These are phyloP conservation scores for Dalbergia cultrata DNA, from an alignment of 306 rosid species.

Conservation along the genomic window DNA sequence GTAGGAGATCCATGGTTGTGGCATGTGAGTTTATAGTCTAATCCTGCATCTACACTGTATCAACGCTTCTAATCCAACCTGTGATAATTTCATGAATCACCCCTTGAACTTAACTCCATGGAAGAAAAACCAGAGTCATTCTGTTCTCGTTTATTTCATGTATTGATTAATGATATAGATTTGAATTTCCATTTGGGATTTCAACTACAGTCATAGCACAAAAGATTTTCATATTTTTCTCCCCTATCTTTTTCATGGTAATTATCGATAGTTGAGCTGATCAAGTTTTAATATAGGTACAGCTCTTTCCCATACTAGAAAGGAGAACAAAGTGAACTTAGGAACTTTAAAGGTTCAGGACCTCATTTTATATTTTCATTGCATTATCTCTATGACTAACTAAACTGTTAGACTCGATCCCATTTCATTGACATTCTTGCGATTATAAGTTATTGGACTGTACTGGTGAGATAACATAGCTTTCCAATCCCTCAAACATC, in stretches of 20 bases:
- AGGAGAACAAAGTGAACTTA: too few relatives aligned
- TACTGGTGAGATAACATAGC: background rate
- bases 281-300: too few relatives aligned
- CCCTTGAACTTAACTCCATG: constrained; percentile 26
- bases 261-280: too few relatives aligned
- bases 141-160: constrained; percentile 4
- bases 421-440: background rate
- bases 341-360: too few relatives aligned
- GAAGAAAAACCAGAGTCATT: background rate
- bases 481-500: too few relatives aligned
- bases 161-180: background rate
- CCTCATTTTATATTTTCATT: background rate
- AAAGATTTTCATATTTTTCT: background rate
- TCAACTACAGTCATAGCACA: background rate
- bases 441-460: background rate
- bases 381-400: background rate
- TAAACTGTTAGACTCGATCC: background rate
- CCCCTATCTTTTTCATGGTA: too few relatives aligned
- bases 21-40: background rate
- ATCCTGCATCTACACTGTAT: too few relatives aligned
- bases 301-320: too few relatives aligned
- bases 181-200: constrained; percentile 33
- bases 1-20: constrained; percentile 3
- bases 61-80: background rate
- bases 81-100: constrained; percentile 1